Conservation (phyloP, 2,329 filamentous ascomycete species). For the Trichophyton rubrum region DNA sequence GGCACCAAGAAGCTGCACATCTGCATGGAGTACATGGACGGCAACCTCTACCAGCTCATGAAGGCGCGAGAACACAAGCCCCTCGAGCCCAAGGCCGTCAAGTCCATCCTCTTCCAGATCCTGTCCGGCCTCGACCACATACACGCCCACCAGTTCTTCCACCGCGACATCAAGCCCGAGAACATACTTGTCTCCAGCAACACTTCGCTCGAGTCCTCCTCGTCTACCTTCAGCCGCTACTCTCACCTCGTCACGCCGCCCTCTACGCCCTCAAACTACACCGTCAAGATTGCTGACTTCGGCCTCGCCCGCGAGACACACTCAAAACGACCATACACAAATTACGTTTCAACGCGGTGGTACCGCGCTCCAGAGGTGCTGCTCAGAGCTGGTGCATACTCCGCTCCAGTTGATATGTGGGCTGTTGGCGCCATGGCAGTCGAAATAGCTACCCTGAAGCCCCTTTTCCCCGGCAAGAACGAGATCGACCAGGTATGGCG, state of each 20-base stretch:
- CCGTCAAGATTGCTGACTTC: conserved; percentile 97
- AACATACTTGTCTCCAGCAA: conserved; percentile 96
- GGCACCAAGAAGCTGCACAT: conserved; percentile 95
- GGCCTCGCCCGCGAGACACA: conserved; percentile 94
- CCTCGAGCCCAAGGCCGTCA: conserved; percentile 80
- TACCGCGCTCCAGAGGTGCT: conserved; percentile 89
- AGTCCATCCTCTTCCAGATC: conserved; percentile 96
- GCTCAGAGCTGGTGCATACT: conserved; percentile 88
- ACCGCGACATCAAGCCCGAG: conserved; percentile 97
- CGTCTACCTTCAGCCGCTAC: conserved; percentile 78
- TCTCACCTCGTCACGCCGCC: conserved; percentile 88
- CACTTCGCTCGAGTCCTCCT: conserved; percentile 56
- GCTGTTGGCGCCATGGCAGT: conserved; percentile 97
- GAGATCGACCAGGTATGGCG: conserved; percentile 99
- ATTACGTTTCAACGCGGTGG: conserved; percentile 96
- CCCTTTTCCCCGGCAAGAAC: conserved; percentile 91
- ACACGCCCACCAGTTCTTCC: conserved; percentile 93
- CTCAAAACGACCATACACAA: conserved; percentile 91
- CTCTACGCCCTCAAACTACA: conserved; percentile 83
- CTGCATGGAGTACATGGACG: conserved; percentile 99
- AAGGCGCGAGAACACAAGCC: conserved; percentile 93
- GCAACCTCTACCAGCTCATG: conserved; percentile 97
- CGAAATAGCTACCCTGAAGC: conserved; percentile 91
- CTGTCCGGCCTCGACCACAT: conserved; percentile 94
- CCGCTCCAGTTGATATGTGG: conserved; percentile 96